phyloP scores from a whole-genome alignment of 2,329 filamentous ascomycete genomes.

The Microcyclosporella mali region DNA sequence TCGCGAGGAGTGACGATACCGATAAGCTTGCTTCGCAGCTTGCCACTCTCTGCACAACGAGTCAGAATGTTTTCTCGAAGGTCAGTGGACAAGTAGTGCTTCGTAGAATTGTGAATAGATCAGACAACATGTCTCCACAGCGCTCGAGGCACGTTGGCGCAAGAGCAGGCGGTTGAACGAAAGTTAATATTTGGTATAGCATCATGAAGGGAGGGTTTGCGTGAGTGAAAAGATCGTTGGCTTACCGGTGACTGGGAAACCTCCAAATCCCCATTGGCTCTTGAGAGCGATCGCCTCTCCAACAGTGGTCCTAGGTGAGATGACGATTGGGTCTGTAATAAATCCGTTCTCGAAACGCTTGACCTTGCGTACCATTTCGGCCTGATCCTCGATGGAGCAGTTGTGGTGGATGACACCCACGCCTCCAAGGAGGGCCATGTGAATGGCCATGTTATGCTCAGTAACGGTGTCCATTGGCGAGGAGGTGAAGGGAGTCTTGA shows the following conservation, averaged over 20 bases:
- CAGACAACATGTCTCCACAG: conserved; percentile 33
- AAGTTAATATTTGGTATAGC: conserved; percentile 86
- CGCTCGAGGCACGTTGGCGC: conserved; percentile 29
- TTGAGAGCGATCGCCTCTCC: conserved; percentile 87
- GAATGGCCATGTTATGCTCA: conserved; percentile 98
- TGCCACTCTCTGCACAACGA: conserved; percentile 68
- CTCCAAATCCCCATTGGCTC: conserved; percentile 97
- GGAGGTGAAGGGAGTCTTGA: conserved; percentile 95
- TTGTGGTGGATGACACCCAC: conserved; percentile 98
- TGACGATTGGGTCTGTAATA: conserved; percentile 91
- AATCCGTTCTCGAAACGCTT: conserved; percentile 99
- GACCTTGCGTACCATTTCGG: conserved; percentile 98
- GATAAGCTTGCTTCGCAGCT: conserved; percentile 88
- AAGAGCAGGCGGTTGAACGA: conserved; percentile 98
- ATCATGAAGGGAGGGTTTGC: conserved; percentile 55
- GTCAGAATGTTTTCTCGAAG: conserved; percentile 6
- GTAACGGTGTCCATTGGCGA: conserved; percentile 99
- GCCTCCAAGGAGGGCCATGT: conserved; percentile 84
- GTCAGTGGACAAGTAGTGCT: not conserved
- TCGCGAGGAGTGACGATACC: conserved; percentile 98
- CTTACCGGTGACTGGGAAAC: conserved; percentile 97
- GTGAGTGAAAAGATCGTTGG: conserved; percentile 12
- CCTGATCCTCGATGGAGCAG: conserved; percentile 94
- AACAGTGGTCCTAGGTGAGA: conserved; percentile 79
- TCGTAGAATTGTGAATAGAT: conserved; percentile 9